Conservation (phyloP, 805 yeast genomes). For the Grigorovia humatica region DNA sequence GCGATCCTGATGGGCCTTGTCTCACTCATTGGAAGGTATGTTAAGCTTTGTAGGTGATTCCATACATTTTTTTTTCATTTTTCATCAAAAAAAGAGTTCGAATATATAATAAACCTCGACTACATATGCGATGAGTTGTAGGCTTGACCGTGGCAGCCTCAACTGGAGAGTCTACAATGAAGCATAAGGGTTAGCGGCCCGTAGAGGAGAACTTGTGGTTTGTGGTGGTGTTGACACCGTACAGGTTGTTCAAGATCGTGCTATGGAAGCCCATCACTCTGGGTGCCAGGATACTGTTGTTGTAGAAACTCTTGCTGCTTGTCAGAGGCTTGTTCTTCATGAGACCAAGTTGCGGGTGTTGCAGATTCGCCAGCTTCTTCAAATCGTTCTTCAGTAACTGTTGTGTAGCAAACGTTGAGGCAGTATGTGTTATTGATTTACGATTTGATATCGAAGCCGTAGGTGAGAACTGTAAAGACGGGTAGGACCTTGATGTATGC, state of each 20-base stretch:
- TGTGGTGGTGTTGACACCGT: conserved; percentile 2
- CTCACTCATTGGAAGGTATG: neutral
- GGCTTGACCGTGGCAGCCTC: too few species aligned
- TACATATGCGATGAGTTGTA: neutral
- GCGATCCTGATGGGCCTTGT: conserved; percentile 45
- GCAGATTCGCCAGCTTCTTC: conserved; percentile 1
- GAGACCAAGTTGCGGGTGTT: neutral
- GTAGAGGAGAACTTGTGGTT: neutral
- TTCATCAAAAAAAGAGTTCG: neutral
- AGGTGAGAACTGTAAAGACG: neutral
- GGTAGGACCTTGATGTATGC: neutral
- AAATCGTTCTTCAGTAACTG: conserved; percentile 6
- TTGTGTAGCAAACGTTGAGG: conserved; percentile 1
- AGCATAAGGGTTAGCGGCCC: neutral
- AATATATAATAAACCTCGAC: neutral
- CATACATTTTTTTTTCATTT: neutral
- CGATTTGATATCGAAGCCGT: neutral
- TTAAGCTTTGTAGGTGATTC: neutral
- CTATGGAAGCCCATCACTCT: conserved; percentile 6
- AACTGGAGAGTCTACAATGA: neutral
- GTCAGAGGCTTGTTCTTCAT: neutral
- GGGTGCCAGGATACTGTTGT: neutral
- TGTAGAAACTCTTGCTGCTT: neutral
- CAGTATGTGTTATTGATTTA: neutral
- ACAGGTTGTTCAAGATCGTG: conserved; percentile 5